These are phyloP conservation scores for Trichoderma reesei DNA, from an alignment of 495 filamentous ascomycete genomes.

Conservation along the genomic window DNA sequence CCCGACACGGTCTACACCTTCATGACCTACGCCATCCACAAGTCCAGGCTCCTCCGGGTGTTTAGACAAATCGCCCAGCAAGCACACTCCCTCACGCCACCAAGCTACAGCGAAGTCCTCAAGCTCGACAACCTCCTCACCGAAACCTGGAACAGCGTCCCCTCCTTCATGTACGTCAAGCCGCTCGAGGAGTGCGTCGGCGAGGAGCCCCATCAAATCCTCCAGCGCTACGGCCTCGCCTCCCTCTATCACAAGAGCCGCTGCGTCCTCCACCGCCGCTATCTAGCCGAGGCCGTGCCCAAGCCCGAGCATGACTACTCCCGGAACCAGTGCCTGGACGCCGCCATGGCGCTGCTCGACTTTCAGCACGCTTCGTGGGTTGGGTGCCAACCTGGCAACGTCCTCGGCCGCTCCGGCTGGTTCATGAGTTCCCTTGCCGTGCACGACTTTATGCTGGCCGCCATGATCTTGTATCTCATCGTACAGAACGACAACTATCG, in stretches of 20 bases:
- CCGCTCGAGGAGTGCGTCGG: constrained; percentile 51
- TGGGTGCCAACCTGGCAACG: constrained; percentile 29
- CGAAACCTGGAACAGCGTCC: constrained; percentile 45
- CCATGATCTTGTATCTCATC: constrained; percentile 35
- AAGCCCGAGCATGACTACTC: constrained; percentile 59
- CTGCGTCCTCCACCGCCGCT: constrained; percentile 65
- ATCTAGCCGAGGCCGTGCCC: constrained; percentile 46
- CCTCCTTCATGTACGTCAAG: constrained; percentile 48
- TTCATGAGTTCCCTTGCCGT: constrained; percentile 32
- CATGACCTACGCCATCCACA: constrained; percentile 40
- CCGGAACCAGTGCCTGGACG: constrained; percentile 54
- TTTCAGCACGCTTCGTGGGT: constrained; percentile 32
- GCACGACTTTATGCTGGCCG: constrained; percentile 40
- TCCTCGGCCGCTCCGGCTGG: constrained; percentile 30
- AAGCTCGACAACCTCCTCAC: constrained; percentile 52
- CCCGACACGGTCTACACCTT: constrained; percentile 36
- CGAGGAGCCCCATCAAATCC: constrained; percentile 53
- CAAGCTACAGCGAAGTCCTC: constrained; percentile 57
- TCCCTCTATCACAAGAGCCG: constrained; percentile 65
- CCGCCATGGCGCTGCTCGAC: constrained; percentile 52
- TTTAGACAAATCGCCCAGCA: constrained; percentile 31
- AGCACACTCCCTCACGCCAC: constrained; percentile 28
- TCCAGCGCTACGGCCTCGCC: constrained; percentile 61
- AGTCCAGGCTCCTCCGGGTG: constrained; percentile 27
- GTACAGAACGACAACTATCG: constrained; percentile 25